Evolutionary conservation across 2,329 filamentous ascomycete genomes (phyloP), one percentile per base, ranked within the genome.

Genomic region (Curvularia eragrostidis): DNA sequence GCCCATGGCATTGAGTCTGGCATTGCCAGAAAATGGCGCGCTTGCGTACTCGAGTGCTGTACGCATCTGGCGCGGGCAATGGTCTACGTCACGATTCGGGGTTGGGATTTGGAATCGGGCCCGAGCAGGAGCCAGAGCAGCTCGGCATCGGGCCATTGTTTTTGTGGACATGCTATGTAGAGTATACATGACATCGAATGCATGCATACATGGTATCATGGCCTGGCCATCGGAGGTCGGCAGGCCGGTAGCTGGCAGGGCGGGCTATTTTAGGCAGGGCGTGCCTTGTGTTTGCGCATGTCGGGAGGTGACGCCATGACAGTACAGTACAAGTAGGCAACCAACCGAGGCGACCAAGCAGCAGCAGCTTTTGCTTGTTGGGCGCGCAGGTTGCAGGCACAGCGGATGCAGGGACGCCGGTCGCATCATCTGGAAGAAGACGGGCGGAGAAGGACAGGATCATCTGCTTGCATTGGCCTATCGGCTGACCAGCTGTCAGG

Each of bases 391-490:
- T 56, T 58, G 58, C 44, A 59, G 68, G 66, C 64, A 63, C 68
- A 60, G 63, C 67, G 65, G 70, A 64, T 73, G 73, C 73, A 75
- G 73, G 73, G 71, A 64, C 69, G 65, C 58, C 59, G 60, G 56
- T 59, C 62, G 60, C 61, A 64, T 48, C 63, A 47, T 28, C 24
- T 46, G 43, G 15, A 28, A 30, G 62, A 59, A 58, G 62, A 59
- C 58, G 62, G 68, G 65, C 61, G 65, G 62, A 62, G 65, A 65
- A 63, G 66, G 63, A 68, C 59, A 63, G 64, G 65, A 66, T 69
- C 63, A 66, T 63, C 59, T 70, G 62, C 52, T 59, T 59, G 65
- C 61, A 75, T 75, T 74, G 73, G 60, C 73, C 71, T 73, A 75
- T 75, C 70, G 67, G 66, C 59, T 63, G 61, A 62, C 54, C 64